Conservation (phyloP, 139 green algal genomes). For the Ettlia oleoabundans region DNA sequence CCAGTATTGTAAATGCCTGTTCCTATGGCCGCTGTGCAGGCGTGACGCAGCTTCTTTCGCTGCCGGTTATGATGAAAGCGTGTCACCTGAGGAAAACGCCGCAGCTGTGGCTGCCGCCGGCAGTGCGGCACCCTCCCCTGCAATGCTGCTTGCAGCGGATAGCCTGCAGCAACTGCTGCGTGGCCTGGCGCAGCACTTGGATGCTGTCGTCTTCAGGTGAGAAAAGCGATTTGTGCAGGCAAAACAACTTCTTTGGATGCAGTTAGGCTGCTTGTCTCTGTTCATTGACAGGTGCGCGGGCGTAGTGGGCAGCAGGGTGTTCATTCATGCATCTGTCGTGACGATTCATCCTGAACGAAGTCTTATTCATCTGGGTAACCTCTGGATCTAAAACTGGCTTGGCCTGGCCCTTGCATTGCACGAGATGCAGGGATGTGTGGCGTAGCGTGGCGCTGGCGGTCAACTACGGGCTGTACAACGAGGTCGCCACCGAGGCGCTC, state of each 20-base stretch:
- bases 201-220: conserved; percentile 56
- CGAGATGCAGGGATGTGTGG: conserved; percentile 59
- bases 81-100: neutral
- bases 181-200: conserved; percentile 45
- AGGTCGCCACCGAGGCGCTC: conserved; percentile 56
- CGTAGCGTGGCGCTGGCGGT: conserved; percentile 49
- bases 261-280: too few species aligned
- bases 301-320: too few species aligned
- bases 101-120: neutral
- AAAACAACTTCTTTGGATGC: too few species aligned
- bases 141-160: conserved; percentile 36
- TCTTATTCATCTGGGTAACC: neutral
- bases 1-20: neutral
- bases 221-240: neutral
- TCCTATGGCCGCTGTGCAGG: neutral
- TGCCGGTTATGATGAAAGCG: conserved; percentile 17
- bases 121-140: neutral
- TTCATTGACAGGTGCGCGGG: too few species aligned
- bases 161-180: conserved; percentile 42
- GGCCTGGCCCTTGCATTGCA: neutral
- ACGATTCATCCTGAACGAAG: too few species aligned
- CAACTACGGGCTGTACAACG: conserved; percentile 60
- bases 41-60: conserved; percentile 17
- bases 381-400: neutral
- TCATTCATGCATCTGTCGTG: too few species aligned